Evolutionary conservation across 768 basidiomycete genomes (phyloP).

Genomic region (Kondoa malvinella): DNA sequence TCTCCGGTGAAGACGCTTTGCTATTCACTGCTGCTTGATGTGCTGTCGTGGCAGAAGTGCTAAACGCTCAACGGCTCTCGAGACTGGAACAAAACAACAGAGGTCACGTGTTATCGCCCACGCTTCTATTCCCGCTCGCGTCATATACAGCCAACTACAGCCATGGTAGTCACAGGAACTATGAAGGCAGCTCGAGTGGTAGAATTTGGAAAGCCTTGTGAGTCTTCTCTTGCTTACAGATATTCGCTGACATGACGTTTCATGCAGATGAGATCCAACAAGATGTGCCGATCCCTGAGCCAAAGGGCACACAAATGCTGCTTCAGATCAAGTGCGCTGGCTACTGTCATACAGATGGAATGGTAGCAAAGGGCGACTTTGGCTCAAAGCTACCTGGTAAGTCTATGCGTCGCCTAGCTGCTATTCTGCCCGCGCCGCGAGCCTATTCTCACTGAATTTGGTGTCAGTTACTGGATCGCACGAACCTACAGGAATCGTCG

Average conservation of each 20-base stretch:
- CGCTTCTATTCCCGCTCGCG: too few relatives aligned
- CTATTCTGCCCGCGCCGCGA: not conserved
- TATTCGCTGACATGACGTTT: too few relatives aligned
- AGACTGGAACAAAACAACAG: too few relatives aligned
- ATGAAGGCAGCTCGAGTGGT: conserved; percentile 10
- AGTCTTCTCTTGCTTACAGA: too few relatives aligned
- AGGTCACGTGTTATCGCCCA: too few relatives aligned
- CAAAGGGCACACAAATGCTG: conserved; percentile 13
- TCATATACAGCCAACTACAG: too few relatives aligned
- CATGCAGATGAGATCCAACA: too few relatives aligned
- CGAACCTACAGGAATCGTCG: not conserved
- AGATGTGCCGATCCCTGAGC: conserved; percentile 5
- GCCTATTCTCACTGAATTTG: not conserved
- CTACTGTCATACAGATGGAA: not conserved
- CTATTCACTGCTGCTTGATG: too few relatives aligned
- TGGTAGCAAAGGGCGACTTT: conserved; percentile 13
- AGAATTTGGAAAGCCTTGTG: conserved; percentile 14
- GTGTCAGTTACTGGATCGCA: not conserved
- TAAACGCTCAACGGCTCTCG: too few relatives aligned
- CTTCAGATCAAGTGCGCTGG: not conserved
- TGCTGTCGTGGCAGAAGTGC: too few relatives aligned
- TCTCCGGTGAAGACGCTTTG: too few relatives aligned
- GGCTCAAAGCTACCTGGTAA: not conserved
- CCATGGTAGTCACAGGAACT: too few relatives aligned
- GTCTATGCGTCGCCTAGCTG: not conserved